Evolutionary conservation across 164 flowering plant species (phyloP), one percentile per base, ranked within the genome.

Genomic region (Aristolochia contorta): DNA sequence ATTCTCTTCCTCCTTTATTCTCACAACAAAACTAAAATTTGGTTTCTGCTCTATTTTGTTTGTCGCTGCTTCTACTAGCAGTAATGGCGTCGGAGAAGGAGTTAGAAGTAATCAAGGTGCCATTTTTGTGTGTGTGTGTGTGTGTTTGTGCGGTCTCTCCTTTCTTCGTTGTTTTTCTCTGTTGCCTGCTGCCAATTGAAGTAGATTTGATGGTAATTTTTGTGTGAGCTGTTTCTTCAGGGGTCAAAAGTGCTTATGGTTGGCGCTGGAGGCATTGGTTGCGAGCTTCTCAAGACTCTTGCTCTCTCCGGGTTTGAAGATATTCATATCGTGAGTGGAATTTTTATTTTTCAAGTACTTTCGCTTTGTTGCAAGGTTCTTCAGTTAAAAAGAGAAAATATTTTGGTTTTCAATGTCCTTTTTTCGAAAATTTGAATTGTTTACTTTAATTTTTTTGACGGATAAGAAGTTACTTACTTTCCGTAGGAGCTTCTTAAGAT

Each of bases 191-290:
- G 58, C 53, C n/a, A 20, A 32, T 56, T 56, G n/a, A n/a, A 32
- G 58, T 56, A 46, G 37, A 30, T 25, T 56, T 56, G 20, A 56
- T 56, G 58, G 45, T 12, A 14, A 21, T 33, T 19, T 8, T n/a
- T 41, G 27, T 10, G 12, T 8, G 24, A 15, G 12, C 20, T 49
- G 12, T 53, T 9, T 23, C 8, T 20, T 46, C 49, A 93, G 98
- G 83, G 81, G 16, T 78, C 96, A 58, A 93, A 87, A 67, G 90
- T 92, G 67, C 76, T 92, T 56, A 89, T 92, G 98, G 98, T 92
- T 41, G 98, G 98, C 6, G 98, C 98, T 0, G 98, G 98, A 15
- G 98, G 98, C 16, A 93, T 93, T 54, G 98, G 98, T 22, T 93
- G 98, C 63, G 98, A 93, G 79, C 85, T 93, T 41, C 91, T 93